A percentile compares a stretch with the other conserved stretches of the same genome.
Evolutionary conservation across 371 early-diverging fungal genomes (phyloP).

Genomic region (Lichtheimia ramosa): DNA sequence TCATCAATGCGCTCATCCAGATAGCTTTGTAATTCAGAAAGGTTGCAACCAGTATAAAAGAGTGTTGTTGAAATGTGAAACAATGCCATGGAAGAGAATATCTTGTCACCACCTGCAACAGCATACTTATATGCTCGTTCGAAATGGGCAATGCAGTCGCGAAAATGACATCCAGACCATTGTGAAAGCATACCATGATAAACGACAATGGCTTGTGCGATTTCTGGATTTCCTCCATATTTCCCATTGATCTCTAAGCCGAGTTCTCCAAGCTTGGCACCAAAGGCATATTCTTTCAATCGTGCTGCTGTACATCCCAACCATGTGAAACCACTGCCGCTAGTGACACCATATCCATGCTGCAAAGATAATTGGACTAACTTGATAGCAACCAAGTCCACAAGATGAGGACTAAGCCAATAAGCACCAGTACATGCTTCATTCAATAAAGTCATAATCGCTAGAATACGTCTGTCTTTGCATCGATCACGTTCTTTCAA

Average conservation of each 20-base stretch:
- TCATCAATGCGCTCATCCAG: constrained; percentile 36
- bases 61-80: constrained; percentile 33
- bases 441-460: constrained; percentile 34
- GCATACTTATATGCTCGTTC: constrained; percentile 42
- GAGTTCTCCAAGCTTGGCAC: constrained; percentile 35
- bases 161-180: constrained; percentile 32
- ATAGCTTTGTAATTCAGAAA: constrained; percentile 34
- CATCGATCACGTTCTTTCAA: constrained; percentile 18
- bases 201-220: constrained; percentile 36
- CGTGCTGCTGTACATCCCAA: constrained; percentile 37
- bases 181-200: constrained; percentile 37
- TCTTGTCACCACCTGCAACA: constrained; percentile 41
- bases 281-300: constrained; percentile 28
- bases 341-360: constrained; percentile 32
- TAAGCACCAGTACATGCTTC: constrained; percentile 45
- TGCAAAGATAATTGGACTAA: constrained; percentile 38
- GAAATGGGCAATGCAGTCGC: constrained; percentile 33
- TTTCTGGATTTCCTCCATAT: constrained; percentile 41
- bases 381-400: constrained; percentile 34
- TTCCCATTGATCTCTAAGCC: constrained; percentile 37
- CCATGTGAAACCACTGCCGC: constrained; percentile 42
- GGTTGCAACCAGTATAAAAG: constrained; percentile 34
- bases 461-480: constrained; percentile 19
- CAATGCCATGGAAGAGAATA: constrained; percentile 37
- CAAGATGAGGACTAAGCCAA: constrained; percentile 35